These are phyloP conservation scores for Hypoxylon sp. DNA, from an alignment of 2,329 filamentous ascomycete species.

Conservation along the genomic window DNA sequence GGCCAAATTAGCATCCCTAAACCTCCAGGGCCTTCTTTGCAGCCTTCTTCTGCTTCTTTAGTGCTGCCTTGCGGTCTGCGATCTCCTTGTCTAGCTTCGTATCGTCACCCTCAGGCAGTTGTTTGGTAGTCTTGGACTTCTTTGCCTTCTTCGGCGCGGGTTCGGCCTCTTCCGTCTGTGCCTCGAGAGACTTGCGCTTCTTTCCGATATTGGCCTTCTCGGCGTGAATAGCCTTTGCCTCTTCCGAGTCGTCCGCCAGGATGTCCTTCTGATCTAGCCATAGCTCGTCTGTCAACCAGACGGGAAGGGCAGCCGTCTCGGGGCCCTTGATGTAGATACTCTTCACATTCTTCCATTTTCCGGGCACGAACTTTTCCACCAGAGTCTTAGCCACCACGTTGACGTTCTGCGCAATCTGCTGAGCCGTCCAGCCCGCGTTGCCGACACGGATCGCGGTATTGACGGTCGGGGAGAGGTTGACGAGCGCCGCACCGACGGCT, in stretches of 20 bases:
- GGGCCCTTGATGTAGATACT: slow-evolving; percentile 90
- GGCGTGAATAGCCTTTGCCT: slow-evolving; percentile 54
- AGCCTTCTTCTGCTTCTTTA: slow-evolving; percentile 66
- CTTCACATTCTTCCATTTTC: slow-evolving; percentile 87
- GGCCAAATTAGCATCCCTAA: slow-evolving; percentile 40
- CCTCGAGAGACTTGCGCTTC: slow-evolving; percentile 64
- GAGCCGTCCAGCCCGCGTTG: slow-evolving; percentile 74
- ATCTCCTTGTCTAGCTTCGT: slow-evolving; percentile 65
- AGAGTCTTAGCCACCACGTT: slow-evolving; percentile 73
- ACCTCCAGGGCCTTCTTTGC: slow-evolving; percentile 61
- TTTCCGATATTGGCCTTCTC: slow-evolving; percentile 69
- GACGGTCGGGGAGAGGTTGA: slow-evolving; percentile 79
- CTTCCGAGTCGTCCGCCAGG: slow-evolving; percentile 61
- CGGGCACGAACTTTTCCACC: slow-evolving; percentile 80
- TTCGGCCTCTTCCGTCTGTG: slow-evolving; percentile 45
- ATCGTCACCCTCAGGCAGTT: slow-evolving; percentile 56
- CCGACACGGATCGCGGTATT: slow-evolving; percentile 85
- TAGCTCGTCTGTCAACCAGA: slow-evolving; percentile 92
- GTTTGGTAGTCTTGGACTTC: slow-evolving; percentile 46
- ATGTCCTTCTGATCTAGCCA: slow-evolving; percentile 84
- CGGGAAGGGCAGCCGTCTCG: slow-evolving; percentile 86
- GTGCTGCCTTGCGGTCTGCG: slow-evolving; percentile 63
- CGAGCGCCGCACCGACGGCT: slow-evolving; percentile 77
- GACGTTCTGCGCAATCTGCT: slow-evolving; percentile 83
- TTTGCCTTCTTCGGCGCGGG: slow-evolving; percentile 55